phyloP scores from a whole-genome alignment of 495 filamentous ascomycete genomes.

The Pseudomonodictys pantanalensis region DNA sequence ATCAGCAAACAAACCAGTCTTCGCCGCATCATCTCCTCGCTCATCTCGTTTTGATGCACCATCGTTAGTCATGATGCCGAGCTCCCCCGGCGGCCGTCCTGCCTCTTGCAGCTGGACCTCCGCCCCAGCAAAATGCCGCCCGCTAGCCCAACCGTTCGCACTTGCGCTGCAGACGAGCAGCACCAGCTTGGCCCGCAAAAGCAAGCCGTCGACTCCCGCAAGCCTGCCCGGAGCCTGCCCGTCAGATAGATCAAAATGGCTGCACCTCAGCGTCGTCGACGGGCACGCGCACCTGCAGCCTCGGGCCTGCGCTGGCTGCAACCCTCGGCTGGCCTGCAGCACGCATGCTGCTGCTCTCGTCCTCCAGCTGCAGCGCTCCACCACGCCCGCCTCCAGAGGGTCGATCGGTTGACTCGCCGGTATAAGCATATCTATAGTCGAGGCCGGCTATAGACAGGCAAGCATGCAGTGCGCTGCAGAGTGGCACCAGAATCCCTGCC shows the following conservation, averaged over 20 bases:
- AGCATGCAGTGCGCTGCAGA: conserved; percentile 18
- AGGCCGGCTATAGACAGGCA: conserved; percentile 24
- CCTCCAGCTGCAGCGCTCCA: too few relatives aligned
- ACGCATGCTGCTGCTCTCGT: too few relatives aligned
- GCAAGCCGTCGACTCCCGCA: too few relatives aligned
- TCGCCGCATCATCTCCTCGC: neutral
- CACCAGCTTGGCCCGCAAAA: neutral
- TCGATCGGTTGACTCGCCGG: conserved; percentile 15
- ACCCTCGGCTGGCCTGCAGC: too few relatives aligned
- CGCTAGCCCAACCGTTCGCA: neutral
- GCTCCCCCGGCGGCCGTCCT: conserved; percentile 6
- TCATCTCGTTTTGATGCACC: neutral
- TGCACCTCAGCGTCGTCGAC: too few relatives aligned
- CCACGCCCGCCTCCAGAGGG: neutral
- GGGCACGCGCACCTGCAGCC: too few relatives aligned
- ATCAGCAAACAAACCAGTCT: neutral
- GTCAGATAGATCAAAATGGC: too few relatives aligned
- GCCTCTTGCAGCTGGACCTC: conserved; percentile 9
- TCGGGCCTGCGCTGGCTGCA: too few relatives aligned
- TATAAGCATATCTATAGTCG: conserved; percentile 32
- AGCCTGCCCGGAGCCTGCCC: too few relatives aligned
- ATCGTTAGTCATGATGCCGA: neutral
- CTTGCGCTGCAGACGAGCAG: neutral
- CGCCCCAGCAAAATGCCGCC: neutral
- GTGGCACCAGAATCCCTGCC: conserved; percentile 22